These are phyloP conservation scores for Yamadazyma sp. DNA, from an alignment of 805 yeast genomes.

Conservation along the genomic window DNA sequence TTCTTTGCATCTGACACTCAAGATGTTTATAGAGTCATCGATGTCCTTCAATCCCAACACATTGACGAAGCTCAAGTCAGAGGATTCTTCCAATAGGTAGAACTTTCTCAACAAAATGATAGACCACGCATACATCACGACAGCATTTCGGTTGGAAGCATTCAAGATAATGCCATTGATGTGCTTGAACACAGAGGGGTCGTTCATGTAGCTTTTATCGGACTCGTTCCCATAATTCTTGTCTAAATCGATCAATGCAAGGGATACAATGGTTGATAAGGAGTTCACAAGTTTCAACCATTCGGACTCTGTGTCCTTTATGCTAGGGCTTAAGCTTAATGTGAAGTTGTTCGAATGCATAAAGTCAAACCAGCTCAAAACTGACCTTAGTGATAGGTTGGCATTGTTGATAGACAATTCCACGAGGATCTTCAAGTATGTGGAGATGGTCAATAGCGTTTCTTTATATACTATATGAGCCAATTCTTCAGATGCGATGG, in stretches of 20 bases:
- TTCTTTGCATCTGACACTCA: slow-evolving; percentile 39
- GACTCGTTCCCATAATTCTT: slow-evolving; percentile 28
- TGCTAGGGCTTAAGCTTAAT: slow-evolving; percentile 24
- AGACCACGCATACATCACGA: slow-evolving; percentile 67
- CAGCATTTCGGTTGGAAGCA: slow-evolving; percentile 41
- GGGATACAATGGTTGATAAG: slow-evolving; percentile 47
- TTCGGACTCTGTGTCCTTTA: slow-evolving; percentile 22
- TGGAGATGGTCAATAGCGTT: slow-evolving; percentile 31
- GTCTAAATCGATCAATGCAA: slow-evolving; percentile 58
- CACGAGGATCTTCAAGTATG: slow-evolving; percentile 35
- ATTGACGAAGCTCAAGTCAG: slow-evolving; percentile 19
- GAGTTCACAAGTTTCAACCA: slow-evolving; percentile 40
- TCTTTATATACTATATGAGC: slow-evolving; percentile 30
- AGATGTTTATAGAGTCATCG: slow-evolving; percentile 24
- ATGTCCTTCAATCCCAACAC: slow-evolving; percentile 21
- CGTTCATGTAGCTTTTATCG: slow-evolving; percentile 26
- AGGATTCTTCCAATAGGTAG: slow-evolving; percentile 41
- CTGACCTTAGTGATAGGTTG: slow-evolving; percentile 31
- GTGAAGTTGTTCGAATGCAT: slow-evolving; percentile 38
- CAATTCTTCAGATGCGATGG: slow-evolving; percentile 15
- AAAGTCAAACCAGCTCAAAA: slow-evolving; percentile 55
- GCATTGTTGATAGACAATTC: slow-evolving; percentile 42
- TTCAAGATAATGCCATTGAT: slow-evolving; percentile 41
- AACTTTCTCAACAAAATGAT: slow-evolving; percentile 55
- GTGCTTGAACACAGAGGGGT: slow-evolving; percentile 35